Percentiles rank a stretch among this genome's conserved stretches.
Evolutionary conservation across 495 filamentous ascomycete genomes (phyloP).

Genomic region (Penicillium diatomitis): DNA sequence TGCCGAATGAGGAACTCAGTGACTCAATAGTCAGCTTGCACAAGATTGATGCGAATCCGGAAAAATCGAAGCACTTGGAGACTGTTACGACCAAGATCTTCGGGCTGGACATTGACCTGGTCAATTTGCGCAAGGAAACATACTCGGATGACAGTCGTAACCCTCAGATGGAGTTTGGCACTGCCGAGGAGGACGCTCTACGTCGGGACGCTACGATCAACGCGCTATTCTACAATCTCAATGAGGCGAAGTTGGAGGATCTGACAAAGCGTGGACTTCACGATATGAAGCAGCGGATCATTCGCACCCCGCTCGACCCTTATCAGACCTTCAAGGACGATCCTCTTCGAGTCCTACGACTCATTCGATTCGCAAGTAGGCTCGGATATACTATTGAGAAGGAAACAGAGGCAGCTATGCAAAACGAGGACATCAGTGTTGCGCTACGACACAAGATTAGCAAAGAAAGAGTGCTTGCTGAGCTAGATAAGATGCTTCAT

Average conservation of each 20-base stretch:
- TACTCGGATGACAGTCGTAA: constrained; percentile 81
- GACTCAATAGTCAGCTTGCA: constrained; percentile 47
- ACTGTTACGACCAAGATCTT: constrained; percentile 81
- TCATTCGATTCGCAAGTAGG: constrained; percentile 83
- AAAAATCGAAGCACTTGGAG: constrained; percentile 96
- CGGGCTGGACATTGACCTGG: constrained; percentile 84
- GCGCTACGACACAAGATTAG: constrained; percentile 86
- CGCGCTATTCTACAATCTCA: constrained; percentile 91
- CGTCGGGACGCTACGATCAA: constrained; percentile 92
- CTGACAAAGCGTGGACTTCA: constrained; percentile 63
- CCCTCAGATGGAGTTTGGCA: constrained; percentile 89
- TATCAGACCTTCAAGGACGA: constrained; percentile 93
- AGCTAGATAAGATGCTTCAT: constrained; percentile 84
- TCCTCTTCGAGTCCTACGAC: constrained; percentile 77
- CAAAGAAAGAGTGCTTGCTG: constrained; percentile 73
- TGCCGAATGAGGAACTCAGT: constrained; percentile 19
- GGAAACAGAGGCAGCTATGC: constrained; percentile 64
- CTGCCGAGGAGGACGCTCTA: constrained; percentile 78
- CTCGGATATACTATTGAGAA: constrained; percentile 68
- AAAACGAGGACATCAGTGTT: constrained; percentile 56
- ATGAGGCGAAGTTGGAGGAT: constrained; percentile 67
- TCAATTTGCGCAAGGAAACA: constrained; percentile 87
- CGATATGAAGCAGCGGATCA: constrained; percentile 62
- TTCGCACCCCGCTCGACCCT: constrained; percentile 83
- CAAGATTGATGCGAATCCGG: constrained; percentile 81